These are phyloP conservation scores for Besnoitia besnoiti DNA, from an alignment of 169 alveolate genomes.

Conservation along the genomic window DNA sequence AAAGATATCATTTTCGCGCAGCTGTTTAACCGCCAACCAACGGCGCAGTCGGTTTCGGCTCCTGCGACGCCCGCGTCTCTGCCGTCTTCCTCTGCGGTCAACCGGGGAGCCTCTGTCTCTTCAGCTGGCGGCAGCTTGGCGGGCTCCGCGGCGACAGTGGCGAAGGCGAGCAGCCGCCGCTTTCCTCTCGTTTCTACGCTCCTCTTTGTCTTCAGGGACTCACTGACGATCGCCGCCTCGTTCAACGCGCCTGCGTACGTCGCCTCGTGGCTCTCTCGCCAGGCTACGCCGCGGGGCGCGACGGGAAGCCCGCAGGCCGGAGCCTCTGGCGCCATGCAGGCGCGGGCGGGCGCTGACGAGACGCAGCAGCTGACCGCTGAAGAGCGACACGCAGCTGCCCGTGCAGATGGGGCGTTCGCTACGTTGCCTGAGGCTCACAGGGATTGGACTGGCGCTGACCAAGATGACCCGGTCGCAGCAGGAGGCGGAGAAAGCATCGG, in stretches of 20 bases:
- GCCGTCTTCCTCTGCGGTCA: neutral
- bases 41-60: neutral
- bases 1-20: constrained; percentile 57
- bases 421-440: neutral
- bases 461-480: neutral
- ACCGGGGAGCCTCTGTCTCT: neutral
- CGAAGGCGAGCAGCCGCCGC: neutral
- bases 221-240: constrained; percentile 64
- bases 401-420: neutral
- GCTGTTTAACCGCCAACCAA: constrained; percentile 36
- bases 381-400: neutral
- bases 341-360: neutral
- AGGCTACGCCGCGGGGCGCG: constrained; percentile 8
- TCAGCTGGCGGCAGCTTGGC: neutral
- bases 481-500: neutral
- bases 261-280: neutral
- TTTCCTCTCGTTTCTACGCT: constrained; percentile 42
- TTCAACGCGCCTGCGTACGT: constrained; percentile 54
- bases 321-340: neutral
- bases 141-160: neutral
- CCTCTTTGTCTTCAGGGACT: constrained; percentile 46
- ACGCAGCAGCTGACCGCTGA: neutral
- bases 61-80: neutral
- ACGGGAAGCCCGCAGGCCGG: neutral
- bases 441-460: neutral